phyloP scores from a whole-genome alignment of 495 filamentous ascomycete genomes.

The Lophiostoma macrostomum region DNA sequence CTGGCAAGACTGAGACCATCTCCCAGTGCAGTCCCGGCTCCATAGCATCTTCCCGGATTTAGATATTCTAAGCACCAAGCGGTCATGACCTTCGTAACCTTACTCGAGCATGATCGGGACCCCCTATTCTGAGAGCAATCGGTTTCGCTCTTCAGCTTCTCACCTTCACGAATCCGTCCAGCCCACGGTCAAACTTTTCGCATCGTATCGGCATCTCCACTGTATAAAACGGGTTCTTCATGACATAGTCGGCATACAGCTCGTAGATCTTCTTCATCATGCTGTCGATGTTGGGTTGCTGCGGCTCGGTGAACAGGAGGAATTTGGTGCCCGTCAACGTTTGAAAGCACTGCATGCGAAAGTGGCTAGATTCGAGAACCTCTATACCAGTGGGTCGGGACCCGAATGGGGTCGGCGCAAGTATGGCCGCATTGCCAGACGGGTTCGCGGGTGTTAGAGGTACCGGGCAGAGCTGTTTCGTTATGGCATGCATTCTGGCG shows the following conservation, averaged over 20 bases:
- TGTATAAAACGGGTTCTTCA: conserved; percentile 99
- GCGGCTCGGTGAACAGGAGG: conserved; percentile 88
- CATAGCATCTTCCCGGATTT: no score
- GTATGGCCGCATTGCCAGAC: conserved; percentile 30
- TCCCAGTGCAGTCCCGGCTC: no score
- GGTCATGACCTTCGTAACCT: no score
- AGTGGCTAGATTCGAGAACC: conserved; percentile 84
- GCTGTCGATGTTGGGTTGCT: conserved; percentile 80
- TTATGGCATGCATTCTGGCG: conserved; percentile 35
- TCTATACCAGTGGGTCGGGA: conserved; percentile 71
- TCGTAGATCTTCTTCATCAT: conserved; percentile 85
- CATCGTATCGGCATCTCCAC: conserved; percentile 95
- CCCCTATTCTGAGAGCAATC: no score
- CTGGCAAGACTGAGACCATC: no score
- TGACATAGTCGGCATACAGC: conserved; percentile 93
- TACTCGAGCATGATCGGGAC: no score
- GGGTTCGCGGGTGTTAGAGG: conserved; percentile 34
- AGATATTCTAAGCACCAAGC: no score
- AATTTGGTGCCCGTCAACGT: conserved; percentile 95
- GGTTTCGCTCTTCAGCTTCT: conserved; percentile 26
- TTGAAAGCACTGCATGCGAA: conserved; percentile 92
- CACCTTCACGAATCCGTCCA: conserved; percentile 66
- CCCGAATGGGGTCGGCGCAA: conserved; percentile 47
- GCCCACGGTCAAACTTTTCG: conserved; percentile 86
- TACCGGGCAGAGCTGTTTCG: conserved; percentile 37